Evolutionary conservation across 2,329 filamentous ascomycete species (phyloP), one percentile per base, ranked within the genome.

Genomic region (Penicillium vulpinum): DNA sequence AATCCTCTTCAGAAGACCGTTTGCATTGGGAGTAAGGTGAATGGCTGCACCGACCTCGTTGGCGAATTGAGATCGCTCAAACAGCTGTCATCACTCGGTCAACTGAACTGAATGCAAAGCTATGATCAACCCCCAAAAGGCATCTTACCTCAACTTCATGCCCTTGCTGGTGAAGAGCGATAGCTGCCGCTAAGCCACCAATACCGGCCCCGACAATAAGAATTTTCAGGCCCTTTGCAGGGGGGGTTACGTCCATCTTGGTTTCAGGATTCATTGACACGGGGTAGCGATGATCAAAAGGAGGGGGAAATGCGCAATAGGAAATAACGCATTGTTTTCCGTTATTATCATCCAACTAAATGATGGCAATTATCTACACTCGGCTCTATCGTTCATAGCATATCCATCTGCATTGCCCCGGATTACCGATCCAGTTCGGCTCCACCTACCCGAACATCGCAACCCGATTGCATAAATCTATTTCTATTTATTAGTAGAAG

Each of bases 1-100:
- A 47, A 81, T 68, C 31, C 77, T 70, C 11, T 71, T 69, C 4
- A 88, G 72, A 2, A 88, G 70, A 0, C 83, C 82, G 67, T 86
- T 85, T 2, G 80, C 75, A 63, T 88, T 89, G 0, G 86, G 84
- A 0, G 83, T 80, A 5, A 88, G 67, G 63, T 88, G 84, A n/a
- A 88, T 79, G 0, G 85, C 85, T 3, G 85, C 85, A 0, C 85
- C 85, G 1, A 78, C 72, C 68, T 87, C 85, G 49, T 75, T 80
- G 16, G 80, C 79, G 33, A 86, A 80, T 2, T 74, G 73, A 0
- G 83, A 85, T 65, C 84, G 80, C 61, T 87, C 84, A 48, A 78
- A 82, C 0, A 86, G 57, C 33, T 35, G 9, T 35, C 33, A n/a
- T 35, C 33, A 35, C 33, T 35, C 33, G 33, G 33, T 35, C 15